phyloP scores from a whole-genome alignment of 257 asterid genomes.

The Solanum tacnaense region DNA sequence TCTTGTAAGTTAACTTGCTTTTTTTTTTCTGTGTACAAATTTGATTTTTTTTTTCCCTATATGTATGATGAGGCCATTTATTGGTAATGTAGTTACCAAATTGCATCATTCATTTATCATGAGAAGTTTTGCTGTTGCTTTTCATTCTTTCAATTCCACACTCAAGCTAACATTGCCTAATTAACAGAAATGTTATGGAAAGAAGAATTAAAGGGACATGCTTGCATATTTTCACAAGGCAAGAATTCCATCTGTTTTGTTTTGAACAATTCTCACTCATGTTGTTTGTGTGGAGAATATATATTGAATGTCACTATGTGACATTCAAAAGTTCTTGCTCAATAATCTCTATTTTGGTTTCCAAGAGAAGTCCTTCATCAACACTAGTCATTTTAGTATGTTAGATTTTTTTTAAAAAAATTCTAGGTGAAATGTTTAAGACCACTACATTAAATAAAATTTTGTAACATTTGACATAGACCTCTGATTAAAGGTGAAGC shows the following conservation, averaged over 20 bases:
- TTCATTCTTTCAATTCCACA: neutral
- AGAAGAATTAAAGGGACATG: neutral
- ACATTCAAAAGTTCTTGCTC: neutral
- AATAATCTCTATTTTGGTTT: neutral
- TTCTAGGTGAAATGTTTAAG: fast-evolving
- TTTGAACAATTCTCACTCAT: neutral
- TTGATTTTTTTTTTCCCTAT: neutral
- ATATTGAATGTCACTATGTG: neutral
- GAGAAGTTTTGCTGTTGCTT: neutral
- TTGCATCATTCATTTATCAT: neutral
- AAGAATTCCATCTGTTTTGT: neutral
- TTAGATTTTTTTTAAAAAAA: no score
- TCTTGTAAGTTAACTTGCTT: neutral
- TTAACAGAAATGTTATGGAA: neutral
- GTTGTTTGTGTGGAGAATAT: neutral
- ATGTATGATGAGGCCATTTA: neutral
- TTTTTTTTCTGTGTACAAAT: neutral
- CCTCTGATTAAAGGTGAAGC: no score
- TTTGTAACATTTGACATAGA: no score
- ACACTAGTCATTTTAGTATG: neutral
- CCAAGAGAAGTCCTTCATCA: neutral
- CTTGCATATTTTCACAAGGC: neutral
- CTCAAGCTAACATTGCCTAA: neutral
- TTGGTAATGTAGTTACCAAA: neutral
- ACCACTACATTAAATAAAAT: no score